Evolutionary conservation across 1,284 basidiomycete species (phyloP).

Genomic region (Leccinum angustisporum): DNA sequence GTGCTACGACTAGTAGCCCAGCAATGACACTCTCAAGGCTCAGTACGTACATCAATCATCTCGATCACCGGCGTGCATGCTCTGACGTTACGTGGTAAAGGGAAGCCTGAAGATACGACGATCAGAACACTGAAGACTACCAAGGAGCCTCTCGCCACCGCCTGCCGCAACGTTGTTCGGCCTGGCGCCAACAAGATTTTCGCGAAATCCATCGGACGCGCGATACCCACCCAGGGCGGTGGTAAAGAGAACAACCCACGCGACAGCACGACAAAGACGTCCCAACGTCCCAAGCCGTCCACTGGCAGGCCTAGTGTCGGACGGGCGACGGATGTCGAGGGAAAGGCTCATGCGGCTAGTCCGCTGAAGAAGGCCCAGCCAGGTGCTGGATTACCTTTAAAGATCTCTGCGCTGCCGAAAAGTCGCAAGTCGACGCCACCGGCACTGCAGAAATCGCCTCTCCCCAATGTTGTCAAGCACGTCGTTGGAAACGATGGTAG

Average conservation of each 20-base stretch:
- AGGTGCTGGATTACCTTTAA: neutral
- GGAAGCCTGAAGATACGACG: neutral
- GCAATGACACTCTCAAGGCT: neutral
- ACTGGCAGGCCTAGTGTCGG: conserved; percentile 6
- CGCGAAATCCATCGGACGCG: conserved; percentile 10
- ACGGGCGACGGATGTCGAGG: neutral
- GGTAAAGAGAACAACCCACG: conserved; percentile 24
- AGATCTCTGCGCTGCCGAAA: neutral
- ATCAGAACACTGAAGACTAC: neutral
- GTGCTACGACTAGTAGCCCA: neutral
- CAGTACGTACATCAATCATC: conserved; percentile 4
- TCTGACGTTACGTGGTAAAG: conserved; percentile 1
- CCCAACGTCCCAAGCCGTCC: too few species aligned
- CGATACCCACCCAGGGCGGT: conserved; percentile 1
- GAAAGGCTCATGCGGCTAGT: conserved; percentile 3
- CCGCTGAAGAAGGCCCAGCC: conserved; percentile 3
- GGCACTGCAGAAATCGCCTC: conserved; percentile 6
- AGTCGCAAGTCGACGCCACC: conserved; percentile 12
- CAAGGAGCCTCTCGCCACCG: conserved; percentile 1
- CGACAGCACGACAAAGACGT: conserved; percentile 4
- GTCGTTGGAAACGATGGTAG: neutral
- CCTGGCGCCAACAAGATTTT: conserved; percentile 8
- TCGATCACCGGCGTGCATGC: neutral
- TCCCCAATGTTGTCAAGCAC: neutral
- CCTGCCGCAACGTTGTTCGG: conserved; percentile 2